Evolutionary conservation across 2,329 filamentous ascomycete genomes (phyloP).

Genomic region (Neopestalotiopsis rosae): DNA sequence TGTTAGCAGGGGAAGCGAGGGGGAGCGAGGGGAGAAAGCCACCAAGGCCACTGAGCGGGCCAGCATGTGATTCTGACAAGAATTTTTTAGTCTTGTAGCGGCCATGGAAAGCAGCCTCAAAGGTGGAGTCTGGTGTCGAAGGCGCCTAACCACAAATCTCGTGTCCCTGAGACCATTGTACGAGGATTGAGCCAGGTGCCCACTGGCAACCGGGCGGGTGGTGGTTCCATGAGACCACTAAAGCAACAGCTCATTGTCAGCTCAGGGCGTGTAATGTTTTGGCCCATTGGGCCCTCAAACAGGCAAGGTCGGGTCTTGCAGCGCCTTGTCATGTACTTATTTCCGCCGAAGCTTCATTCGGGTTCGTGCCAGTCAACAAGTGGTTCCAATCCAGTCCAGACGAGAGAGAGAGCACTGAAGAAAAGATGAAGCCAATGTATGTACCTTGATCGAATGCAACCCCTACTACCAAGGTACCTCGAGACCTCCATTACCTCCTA

Average conservation of each 20-base stretch:
- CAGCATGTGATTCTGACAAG: background rate
- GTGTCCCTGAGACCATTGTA: background rate
- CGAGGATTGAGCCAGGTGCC: background rate
- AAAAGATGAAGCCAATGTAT: too few relatives aligned
- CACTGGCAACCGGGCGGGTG: background rate
- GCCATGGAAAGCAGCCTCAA: too few relatives aligned
- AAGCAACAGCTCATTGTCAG: constrained; percentile 12
- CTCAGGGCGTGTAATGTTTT: background rate
- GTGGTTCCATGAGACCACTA: constrained; percentile 6
- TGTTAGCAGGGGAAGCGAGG: background rate
- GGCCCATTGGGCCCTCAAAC: background rate
- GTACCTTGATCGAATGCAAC: background rate
- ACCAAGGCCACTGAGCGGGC: background rate
- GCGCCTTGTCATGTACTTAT: background rate
- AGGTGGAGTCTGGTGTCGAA: background rate
- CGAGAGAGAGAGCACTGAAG: too few relatives aligned
- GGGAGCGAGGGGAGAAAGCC: background rate
- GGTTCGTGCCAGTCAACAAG: too few relatives aligned
- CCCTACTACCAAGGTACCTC: background rate
- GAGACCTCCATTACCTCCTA: background rate
- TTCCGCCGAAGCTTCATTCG: background rate
- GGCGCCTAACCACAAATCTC: background rate
- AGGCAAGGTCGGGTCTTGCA: background rate
- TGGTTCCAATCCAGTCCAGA: too few relatives aligned
- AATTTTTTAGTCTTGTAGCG: background rate